Base-by-base conservation (phyloP, 352 stramenopile genomes). In the Pelagophyceae sp. region DNA sequence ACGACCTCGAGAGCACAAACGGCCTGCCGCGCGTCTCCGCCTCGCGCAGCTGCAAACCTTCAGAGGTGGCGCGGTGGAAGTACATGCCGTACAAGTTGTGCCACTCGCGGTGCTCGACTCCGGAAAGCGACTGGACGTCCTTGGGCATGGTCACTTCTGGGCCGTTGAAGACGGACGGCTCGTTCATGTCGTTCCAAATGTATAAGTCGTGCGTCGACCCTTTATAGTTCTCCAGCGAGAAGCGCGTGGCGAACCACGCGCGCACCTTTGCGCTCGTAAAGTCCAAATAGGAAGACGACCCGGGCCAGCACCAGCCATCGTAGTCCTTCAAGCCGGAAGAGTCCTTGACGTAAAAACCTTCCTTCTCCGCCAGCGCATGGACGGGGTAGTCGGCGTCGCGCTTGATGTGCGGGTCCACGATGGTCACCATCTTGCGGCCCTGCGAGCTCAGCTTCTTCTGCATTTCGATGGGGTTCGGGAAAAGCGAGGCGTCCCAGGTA, bases 111-210 rank as follows among this genome's bases (percentile, higher is more conserved):
- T 99, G 96, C 85, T 99, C 96, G 23, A 97, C 87, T 33, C 92
- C 94, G 2, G 90, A 83, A 19, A 98, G 79, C 79, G 93, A 98
- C 54, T 88, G 80, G 50, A 90, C 87, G 79, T 97, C 91, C 83
- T 98, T 98, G 79, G 90, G 88, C 94, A 98, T 98, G 0, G 92
- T 95, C n/a, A 99, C 96, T 85, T 99, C 96, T 0, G 96, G 96
- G 25, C 96, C 96, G 78, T 99, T 99, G 80, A 99, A 99, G 27
- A 99, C 96, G 37, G 88, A 97, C 27, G 95, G 95, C 86, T 99
- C 96, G 85, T 99, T 99, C 96, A 99, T 99, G 86, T 99, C 96
- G 85, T 99, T 99, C 96, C 96, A 99, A 11, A 92, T 99, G 84
- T 93, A 98, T 65, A 99, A 79, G 72, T 94, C 84, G 31, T 91